Conservation (phyloP, 164 flowering plant genomes). For the Vitis rotundifolia region DNA sequence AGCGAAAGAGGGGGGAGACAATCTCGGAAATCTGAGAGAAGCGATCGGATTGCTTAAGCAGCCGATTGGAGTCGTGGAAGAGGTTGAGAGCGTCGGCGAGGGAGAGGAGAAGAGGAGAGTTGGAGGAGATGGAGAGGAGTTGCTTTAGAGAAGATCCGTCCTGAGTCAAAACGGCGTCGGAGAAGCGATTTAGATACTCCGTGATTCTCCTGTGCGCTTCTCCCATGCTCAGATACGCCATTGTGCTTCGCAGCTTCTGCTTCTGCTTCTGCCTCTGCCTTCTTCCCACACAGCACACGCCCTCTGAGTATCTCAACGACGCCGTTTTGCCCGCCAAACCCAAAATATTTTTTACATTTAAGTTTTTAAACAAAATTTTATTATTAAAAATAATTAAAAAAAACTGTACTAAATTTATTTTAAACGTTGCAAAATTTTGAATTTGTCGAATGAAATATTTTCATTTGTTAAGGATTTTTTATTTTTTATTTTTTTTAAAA, state of each 20-base stretch:
- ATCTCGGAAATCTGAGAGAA: conserved; percentile 71
- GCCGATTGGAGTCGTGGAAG: conserved; percentile 77
- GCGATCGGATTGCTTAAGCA: conserved; percentile 69
- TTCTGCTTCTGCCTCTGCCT: background rate
- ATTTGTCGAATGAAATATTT: too few species aligned
- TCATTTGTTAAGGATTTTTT: too few species aligned
- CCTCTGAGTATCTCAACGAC: too few species aligned
- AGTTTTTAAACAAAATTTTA: too few species aligned
- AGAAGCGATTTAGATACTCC: conserved; percentile 76
- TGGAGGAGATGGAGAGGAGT: conserved; percentile 76
- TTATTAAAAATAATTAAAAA: too few species aligned
- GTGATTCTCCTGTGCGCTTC: conserved; percentile 85
- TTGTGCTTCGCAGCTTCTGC: conserved; percentile 5
- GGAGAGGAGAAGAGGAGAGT: conserved; percentile 56
- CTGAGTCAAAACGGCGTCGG: conserved; percentile 71
- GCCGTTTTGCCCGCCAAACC: background rate
- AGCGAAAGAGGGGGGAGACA: conserved; percentile 53
- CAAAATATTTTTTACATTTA: background rate
- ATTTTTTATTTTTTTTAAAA: too few species aligned
- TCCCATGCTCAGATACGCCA: conserved; percentile 92
- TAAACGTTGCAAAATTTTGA: too few species aligned
- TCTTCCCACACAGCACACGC: too few species aligned
- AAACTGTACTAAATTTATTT: too few species aligned
- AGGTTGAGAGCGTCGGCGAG: conserved; percentile 83
- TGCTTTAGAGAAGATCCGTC: conserved; percentile 65